Evolutionary conservation across 805 yeast genomes (phyloP), one percentile per base, ranked within the genome.

Genomic region (Nakazawaea populi): DNA sequence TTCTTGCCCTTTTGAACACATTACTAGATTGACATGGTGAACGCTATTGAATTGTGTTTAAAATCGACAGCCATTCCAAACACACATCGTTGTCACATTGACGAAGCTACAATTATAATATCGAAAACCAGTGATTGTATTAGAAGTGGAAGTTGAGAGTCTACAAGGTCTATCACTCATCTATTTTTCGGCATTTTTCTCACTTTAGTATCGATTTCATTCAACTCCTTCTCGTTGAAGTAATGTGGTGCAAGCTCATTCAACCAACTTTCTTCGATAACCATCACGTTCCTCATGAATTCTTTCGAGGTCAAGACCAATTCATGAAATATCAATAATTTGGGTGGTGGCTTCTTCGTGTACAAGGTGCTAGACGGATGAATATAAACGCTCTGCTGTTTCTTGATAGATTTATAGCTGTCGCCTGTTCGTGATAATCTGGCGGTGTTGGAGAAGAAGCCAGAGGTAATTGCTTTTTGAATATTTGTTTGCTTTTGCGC

Each of bases 301-400:
- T 91, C 97, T 63, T 85, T 88, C 29, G 89, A 79, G 0, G 99
- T 92, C 45, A 87, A 66, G 46, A 92, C 85, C 58, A 92, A 70
- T 54, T 92, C 95, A 60, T 90, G 89, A 63, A 89, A 94, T 12
- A 92, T 70, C 5, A 94, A 72, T 49, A 80, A 71, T 55, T 80
- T 85, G 3, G 91, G 85, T 0, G 90, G 91, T 24, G 94, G 95
- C 52, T 80, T 83, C 10, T 70, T 68, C 10, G 73, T 70, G 59
- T 78, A 81, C 32, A 92, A 62, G 0, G 83, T 79, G 0, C 96
- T 87, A 0, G 96, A 85, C 0, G 99, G 99, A 60, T 92, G 99
- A 34, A 92, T 74, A 59, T 71, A 76, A 1, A 89, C 92, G n/a
- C 81, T 76, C 54, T 87, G 85, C 39, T 83, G 83, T 54, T 82